Percentiles rank a stretch among this genome's conserved stretches.
These are phyloP conservation scores for Suillus subalutaceus DNA, from an alignment of 768 basidiomycete species.

Conservation along the genomic window DNA sequence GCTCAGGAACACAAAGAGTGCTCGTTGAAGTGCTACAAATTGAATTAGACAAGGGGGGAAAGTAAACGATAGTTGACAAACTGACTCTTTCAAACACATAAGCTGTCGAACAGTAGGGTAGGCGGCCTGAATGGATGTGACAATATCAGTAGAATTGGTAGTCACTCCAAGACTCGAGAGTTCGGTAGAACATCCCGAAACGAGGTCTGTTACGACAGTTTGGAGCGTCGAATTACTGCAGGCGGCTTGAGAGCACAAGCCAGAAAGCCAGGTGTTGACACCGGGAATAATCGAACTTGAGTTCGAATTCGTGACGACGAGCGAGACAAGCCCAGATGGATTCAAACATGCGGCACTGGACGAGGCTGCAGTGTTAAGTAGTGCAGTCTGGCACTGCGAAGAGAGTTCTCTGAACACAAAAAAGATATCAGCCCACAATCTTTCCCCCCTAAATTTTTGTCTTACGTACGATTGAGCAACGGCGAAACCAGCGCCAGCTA, in stretches of 20 bases:
- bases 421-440: slow-evolving; percentile 2
- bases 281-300: slow-evolving; percentile 41
- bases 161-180: slow-evolving; percentile 31
- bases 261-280: slow-evolving; percentile 62
- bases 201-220: slow-evolving; percentile 54
- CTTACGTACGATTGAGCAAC: slow-evolving; percentile 48
- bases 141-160: slow-evolving; percentile 26
- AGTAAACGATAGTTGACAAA: slow-evolving; percentile 13
- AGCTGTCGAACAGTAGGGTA: slow-evolving; percentile 63
- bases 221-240: slow-evolving; percentile 67
- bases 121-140: slow-evolving; percentile 46
- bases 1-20: slow-evolving; percentile 60
- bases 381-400: slow-evolving; percentile 47
- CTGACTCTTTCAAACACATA: slow-evolving; percentile 69
- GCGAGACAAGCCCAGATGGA: slow-evolving; percentile 33
- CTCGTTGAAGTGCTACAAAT: slow-evolving; percentile 35
- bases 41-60: not conserved
- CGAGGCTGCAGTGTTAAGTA: slow-evolving; percentile 46
- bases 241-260: slow-evolving; percentile 51
- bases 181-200: slow-evolving; percentile 51
- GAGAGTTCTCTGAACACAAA: slow-evolving; percentile 39
- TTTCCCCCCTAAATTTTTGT: not conserved
- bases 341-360: slow-evolving; percentile 44
- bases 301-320: slow-evolving; percentile 27
- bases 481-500: slow-evolving; percentile 38